Evolutionary conservation across 2,329 filamentous ascomycete species (phyloP).

Genomic region (Talaromyces rugulosus): DNA sequence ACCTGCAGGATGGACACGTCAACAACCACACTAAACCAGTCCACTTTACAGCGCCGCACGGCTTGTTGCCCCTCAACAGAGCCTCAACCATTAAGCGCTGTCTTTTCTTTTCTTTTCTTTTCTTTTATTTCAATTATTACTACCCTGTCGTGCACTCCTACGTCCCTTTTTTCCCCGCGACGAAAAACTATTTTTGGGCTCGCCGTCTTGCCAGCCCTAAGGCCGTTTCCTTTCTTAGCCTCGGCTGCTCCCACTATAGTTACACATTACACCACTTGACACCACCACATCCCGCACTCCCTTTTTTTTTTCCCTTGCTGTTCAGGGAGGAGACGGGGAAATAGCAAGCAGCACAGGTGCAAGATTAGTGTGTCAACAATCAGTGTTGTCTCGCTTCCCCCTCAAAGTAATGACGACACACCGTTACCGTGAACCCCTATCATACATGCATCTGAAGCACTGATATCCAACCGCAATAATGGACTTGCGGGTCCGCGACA

Average conservation of each 20-base stretch:
- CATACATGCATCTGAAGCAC: slow-evolving; percentile 13
- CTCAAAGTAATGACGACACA: not conserved
- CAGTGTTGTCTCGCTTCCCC: not conserved
- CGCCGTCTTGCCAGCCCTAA: not conserved
- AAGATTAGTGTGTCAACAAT: not conserved
- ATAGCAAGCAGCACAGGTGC: not conserved
- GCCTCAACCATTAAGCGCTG: slow-evolving; percentile 7
- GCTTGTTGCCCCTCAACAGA: slow-evolving; percentile 1
- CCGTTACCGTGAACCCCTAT: not conserved
- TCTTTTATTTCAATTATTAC: not conserved
- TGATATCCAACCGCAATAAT: slow-evolving; percentile 27
- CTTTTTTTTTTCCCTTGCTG: not conserved
- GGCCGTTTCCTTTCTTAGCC: not conserved
- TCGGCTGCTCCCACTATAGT: not conserved
- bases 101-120: not conserved
- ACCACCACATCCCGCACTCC: not conserved
- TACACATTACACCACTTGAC: not conserved
- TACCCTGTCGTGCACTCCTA: not conserved
- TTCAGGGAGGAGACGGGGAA: not conserved
- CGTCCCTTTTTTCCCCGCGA: not conserved
- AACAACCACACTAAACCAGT: slow-evolving; percentile 17
- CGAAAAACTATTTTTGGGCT: not conserved
- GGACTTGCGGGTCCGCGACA: slow-evolving; percentile 33
- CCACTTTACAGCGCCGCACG: slow-evolving; percentile 4
- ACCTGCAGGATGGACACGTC: slow-evolving; percentile 25